These are phyloP conservation scores for Tylopilus cervinicoccineus DNA, from an alignment of 768 basidiomycete genomes.

Conservation along the genomic window DNA sequence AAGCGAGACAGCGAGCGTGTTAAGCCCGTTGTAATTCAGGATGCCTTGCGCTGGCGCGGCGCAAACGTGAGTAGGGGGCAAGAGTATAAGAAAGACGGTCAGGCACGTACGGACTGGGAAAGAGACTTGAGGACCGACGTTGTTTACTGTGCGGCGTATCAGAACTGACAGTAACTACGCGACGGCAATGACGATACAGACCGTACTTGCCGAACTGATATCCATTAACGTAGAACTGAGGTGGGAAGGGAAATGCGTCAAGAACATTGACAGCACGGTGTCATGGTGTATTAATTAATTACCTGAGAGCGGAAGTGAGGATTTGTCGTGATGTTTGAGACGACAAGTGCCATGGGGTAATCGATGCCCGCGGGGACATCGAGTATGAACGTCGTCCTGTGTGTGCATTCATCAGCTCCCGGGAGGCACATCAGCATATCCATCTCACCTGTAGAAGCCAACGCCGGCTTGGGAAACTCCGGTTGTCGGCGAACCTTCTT, in stretches of 20 bases:
- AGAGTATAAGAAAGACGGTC: background rate
- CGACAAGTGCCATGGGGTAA: conserved; percentile 43
- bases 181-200: background rate
- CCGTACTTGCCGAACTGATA: conserved; percentile 27
- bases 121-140: conserved; percentile 21
- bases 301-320: conserved; percentile 38
- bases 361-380: conserved; percentile 44
- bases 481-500: conserved; percentile 36
- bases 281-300: background rate
- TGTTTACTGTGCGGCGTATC: conserved; percentile 16
- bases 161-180: background rate
- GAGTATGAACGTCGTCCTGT: conserved; percentile 37
- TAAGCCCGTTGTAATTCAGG: conserved; percentile 43
- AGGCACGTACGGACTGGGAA: conserved; percentile 25
- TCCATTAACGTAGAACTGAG: conserved; percentile 25
- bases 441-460: conserved; percentile 41
- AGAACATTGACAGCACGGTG: background rate
- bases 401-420: background rate
- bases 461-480: conserved; percentile 44
- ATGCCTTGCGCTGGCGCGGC: conserved; percentile 42
- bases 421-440: background rate
- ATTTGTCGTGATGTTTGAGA: conserved; percentile 43
- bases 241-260: background rate
- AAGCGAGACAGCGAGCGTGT: conserved; percentile 46
- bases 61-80: conserved; percentile 5